phyloP scores from a whole-genome alignment of 345 rosid species.

The Aquilaria yunnanensis region DNA sequence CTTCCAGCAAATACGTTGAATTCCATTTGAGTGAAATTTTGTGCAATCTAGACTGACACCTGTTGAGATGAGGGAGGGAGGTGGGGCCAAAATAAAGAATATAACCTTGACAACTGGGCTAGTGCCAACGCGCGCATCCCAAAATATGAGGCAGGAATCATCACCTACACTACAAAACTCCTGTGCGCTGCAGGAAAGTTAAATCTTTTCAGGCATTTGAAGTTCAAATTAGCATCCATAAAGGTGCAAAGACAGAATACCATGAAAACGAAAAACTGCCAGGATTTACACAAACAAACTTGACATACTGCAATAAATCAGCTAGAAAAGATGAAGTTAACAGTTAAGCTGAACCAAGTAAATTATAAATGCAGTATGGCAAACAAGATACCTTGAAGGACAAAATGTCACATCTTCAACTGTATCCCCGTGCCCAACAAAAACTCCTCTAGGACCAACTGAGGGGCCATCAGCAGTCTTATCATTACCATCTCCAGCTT shows the following conservation, averaged over 20 bases:
- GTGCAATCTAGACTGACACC: too few relatives aligned
- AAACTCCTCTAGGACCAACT: conserved; percentile 93
- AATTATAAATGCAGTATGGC: not conserved
- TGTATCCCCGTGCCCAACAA: conserved; percentile 88
- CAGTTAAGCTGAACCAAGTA: too few relatives aligned
- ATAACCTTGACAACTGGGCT: conserved; percentile 75
- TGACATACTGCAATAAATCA: too few relatives aligned
- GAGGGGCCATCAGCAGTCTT: conserved; percentile 61
- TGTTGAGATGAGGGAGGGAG: not conserved
- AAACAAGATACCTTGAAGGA: conserved; percentile 75
- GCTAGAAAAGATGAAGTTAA: not conserved
- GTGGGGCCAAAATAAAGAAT: not conserved
- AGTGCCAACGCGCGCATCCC: conserved; percentile 96
- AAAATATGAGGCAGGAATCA: conserved; percentile 96
- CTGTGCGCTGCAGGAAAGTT: conserved; percentile 60
- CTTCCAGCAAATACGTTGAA: too few relatives aligned
- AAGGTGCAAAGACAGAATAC: conserved; percentile 1
- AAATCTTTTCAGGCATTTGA: conserved; percentile 21
- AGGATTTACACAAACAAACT: too few relatives aligned
- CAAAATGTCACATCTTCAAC: conserved; percentile 97
- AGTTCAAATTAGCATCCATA: conserved; percentile 5
- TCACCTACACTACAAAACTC: conserved; percentile 99
- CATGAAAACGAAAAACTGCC: not conserved
- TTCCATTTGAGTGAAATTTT: too few relatives aligned
- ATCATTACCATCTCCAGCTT: conserved; percentile 60